Base-by-base conservation (phyloP, 2,329 filamentous ascomycete genomes). In the Decorospora gaudefroyi region DNA sequence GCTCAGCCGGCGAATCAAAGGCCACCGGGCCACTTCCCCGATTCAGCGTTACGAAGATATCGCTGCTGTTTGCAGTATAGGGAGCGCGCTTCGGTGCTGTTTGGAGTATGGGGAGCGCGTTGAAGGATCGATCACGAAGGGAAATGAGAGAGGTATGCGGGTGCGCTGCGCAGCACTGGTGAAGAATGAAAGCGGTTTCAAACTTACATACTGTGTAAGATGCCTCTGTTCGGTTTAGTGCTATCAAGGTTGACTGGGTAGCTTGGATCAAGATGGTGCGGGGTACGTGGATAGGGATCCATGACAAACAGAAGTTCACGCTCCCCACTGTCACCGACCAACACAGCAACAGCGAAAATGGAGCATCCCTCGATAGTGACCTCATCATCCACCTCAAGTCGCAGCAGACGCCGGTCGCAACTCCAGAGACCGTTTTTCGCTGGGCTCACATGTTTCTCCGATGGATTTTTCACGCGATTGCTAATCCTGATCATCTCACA, bases 1-100 rank as follows among this genome's bases (percentile, higher is more conserved):
- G 17, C 35, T 38, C 34, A 26, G 8, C 25, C 38, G 44, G 41
- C 46, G 34, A 50, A 52, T 51, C 46, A 55, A 12, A 37, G 19
- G 28, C 27, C 19, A 32, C 38, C 44, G 40, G 28, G n/a, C 37
- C 7, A 42, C 22, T 38, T 46, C 22, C 46, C 38, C 25, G 11
- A 39, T 43, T 13, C 18, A 28, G 37, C 22, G 17, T 29, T 23
- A 18, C 30, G 36, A 38, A 47, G 27, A 21, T 25, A 39, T 42
- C 16, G 29, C 36, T 17, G 16, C 8, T 23, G 19, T 15, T 41
- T n/a, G 4, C 17, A 35, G 30, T 42, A 26, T 35, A 31, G 23
- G 30, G 22, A 29, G 23, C 25, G 15, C 17, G 23, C 32, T 42
- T 42, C 16, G 29, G 42, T 17, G 16, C 8, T 23, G 19, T 15